These are phyloP conservation scores for Phytophthora podocarpi DNA, from an alignment of 352 stramenopile species.

Conservation along the genomic window DNA sequence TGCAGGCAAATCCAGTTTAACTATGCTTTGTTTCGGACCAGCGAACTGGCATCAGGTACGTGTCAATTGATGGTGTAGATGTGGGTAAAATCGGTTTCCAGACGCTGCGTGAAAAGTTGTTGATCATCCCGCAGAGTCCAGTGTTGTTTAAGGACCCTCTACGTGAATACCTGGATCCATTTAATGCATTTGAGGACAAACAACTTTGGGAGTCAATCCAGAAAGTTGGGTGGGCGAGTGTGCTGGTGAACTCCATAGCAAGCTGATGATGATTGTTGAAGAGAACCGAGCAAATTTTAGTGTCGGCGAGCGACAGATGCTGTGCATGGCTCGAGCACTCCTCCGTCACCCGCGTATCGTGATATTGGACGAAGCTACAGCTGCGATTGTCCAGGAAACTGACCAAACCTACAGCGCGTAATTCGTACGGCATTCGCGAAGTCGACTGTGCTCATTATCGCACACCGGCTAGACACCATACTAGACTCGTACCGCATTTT, in stretches of 20 bases:
- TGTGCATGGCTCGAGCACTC: conserved; percentile 93
- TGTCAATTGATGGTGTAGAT: conserved; percentile 90
- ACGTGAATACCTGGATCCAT: conserved; percentile 91
- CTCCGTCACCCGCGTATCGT: conserved; percentile 76
- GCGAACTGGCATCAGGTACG: conserved; percentile 75
- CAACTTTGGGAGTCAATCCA: conserved; percentile 40
- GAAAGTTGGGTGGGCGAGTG: conserved; percentile 56
- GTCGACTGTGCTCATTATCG: too few relatives aligned
- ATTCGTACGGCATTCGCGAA: too few relatives aligned
- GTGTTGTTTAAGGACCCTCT: conserved; percentile 92
- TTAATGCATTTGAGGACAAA: conserved; percentile 73
- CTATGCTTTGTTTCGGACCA: conserved; percentile 51
- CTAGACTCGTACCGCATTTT: too few relatives aligned
- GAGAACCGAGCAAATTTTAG: conserved; percentile 95
- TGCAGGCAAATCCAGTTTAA: conserved; percentile 19
- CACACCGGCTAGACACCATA: too few relatives aligned
- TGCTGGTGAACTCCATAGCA: conserved; percentile 43
- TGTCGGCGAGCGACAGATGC: conserved; percentile 92
- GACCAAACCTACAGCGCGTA: too few relatives aligned
- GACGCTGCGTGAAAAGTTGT: conserved; percentile 67
- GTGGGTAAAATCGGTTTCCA: conserved; percentile 73
- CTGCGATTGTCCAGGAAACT: too few relatives aligned
- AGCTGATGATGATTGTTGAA: conserved; percentile 79
- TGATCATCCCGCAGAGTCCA: conserved; percentile 93
- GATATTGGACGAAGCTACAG: conserved; percentile 78